Percentiles rank a stretch among this genome's conserved stretches.
These are phyloP conservation scores for Ceratocystis huliohia DNA, from an alignment of 2,329 filamentous ascomycete species.

Conservation along the genomic window DNA sequence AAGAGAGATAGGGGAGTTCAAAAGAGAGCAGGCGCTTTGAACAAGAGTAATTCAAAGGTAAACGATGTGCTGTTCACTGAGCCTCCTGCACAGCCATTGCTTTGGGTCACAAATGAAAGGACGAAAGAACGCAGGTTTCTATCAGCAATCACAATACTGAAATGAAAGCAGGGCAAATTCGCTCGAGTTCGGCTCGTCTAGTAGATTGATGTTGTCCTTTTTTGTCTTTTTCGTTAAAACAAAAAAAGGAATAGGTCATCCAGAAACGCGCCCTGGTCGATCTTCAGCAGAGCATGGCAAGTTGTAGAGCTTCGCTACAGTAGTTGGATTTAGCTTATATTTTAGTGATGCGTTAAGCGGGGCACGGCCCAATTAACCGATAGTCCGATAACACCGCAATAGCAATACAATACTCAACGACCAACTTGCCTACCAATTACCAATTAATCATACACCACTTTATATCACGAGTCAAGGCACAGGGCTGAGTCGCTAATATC, in stretches of 20 bases:
- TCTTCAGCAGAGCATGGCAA: not conserved
- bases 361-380: not conserved
- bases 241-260: not conserved
- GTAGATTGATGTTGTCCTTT: not conserved
- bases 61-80: not conserved
- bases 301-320: not conserved
- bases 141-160: not conserved
- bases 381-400: slow-evolving; percentile 5
- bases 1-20: not conserved
- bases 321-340: not conserved
- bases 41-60: slow-evolving; percentile 12
- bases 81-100: not conserved
- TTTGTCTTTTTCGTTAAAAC: not conserved
- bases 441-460: not conserved
- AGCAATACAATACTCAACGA: not conserved
- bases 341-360: slow-evolving; percentile 10
- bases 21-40: slow-evolving; percentile 19
- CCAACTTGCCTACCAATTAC: no score
- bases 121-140: not conserved
- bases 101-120: not conserved
- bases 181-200: not conserved
- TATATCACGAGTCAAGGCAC: not conserved
- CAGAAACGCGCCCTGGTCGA: not conserved
- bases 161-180: not conserved
- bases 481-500: not conserved